Evolutionary conservation across 257 asterid genomes (phyloP), one percentile per base, ranked within the genome.

Genomic region (Solanum piurae): DNA sequence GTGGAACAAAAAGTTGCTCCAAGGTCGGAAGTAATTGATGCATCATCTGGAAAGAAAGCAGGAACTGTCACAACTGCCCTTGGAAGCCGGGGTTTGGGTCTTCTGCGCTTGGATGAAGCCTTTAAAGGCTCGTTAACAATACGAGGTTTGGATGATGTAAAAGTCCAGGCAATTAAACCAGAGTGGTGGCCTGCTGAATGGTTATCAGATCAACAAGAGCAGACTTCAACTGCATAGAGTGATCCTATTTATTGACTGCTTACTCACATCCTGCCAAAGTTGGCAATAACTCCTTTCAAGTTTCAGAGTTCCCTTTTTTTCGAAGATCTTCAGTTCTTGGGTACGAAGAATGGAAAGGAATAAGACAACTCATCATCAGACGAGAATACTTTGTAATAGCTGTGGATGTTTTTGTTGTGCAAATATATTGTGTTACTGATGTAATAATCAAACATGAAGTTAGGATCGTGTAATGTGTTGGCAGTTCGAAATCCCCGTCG

Each of bases 151-250:
- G 95, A 94, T 88, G 96, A 93, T 86, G 89, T 96, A 58, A 91
- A 90, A 21, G 92, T 94, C 33, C 92, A 95, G 92, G 87, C 93
- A 74, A 80, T 89, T 83, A 89, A 89, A 88, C 98, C 99, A 21
- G 89, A 95, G 29, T 96, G 99, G 99, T 96, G 99, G 99, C 99
- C 98, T 14, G 80, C 91, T n/a, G 95, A 94, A 89, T 96, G 98
- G 99, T 84, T 69, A 66, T 87, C 60, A 7, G 93, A 88, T 86
- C 87, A 90, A 68, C 91, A 92, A 76, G 86, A 86, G 55, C 88
- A 84, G 34, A 90, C 91, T 38, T 94, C 91, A 40, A 90, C 90
- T 49, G 92, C 92, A 6, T 93, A 91, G 91, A 23, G 33, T 83
- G 42, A 86, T 25, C 23, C 52, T 49, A 14, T 31, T 71, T 86